Evolutionary conservation across 1,284 basidiomycete genomes (phyloP).

Genomic region (Irpex sp.): DNA sequence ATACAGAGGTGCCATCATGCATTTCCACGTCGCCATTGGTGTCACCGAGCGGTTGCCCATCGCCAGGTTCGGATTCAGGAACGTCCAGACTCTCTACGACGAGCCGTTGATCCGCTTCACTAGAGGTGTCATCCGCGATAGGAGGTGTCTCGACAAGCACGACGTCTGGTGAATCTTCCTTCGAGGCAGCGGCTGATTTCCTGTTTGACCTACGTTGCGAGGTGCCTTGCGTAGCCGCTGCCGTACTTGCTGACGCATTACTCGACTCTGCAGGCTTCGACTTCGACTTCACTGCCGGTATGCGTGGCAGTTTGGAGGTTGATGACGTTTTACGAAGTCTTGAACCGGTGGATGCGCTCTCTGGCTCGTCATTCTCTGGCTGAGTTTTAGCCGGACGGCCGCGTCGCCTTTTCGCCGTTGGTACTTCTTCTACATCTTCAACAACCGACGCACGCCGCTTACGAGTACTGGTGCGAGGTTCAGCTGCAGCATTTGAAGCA

Average conservation of each 20-base stretch:
- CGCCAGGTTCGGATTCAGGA: background rate
- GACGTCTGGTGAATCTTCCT: background rate
- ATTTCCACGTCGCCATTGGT: background rate
- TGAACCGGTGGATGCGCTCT: background rate
- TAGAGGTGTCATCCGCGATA: background rate
- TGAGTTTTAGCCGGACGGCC: background rate
- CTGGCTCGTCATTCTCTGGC: slow-evolving; percentile 1
- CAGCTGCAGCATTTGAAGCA: background rate
- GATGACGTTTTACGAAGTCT: background rate
- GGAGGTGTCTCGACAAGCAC: background rate
- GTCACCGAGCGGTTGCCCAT: background rate
- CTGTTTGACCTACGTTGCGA: background rate
- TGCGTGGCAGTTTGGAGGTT: background rate
- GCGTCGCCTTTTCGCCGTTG: slow-evolving; percentile 1
- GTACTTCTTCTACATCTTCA: slow-evolving; percentile 3
- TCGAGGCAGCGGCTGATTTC: background rate
- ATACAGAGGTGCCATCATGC: background rate
- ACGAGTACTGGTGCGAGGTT: background rate
- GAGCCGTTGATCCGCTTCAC: background rate
- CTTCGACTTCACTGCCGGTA: background rate
- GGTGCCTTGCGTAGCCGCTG: background rate
- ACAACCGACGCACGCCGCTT: slow-evolving; percentile 18
- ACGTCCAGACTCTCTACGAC: background rate
- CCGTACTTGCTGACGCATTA: background rate
- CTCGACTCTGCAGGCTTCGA: background rate